Percentiles rank a stretch among this genome's conserved stretches.
Conservation (phyloP, 352 stramenopile species). For the Saprolegnia parasitica region DNA sequence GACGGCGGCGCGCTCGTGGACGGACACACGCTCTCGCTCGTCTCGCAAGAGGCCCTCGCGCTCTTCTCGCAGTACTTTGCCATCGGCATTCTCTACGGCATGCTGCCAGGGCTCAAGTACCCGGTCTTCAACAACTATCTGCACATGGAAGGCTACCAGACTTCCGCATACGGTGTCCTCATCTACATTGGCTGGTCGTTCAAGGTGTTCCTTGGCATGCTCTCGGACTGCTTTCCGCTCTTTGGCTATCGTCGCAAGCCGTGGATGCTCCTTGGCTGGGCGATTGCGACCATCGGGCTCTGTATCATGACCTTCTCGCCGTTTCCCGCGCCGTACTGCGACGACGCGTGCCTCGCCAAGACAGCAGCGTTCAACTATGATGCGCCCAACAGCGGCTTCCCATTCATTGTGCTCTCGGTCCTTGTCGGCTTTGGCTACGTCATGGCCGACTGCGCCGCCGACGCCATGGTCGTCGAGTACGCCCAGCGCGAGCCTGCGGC, state of each 20-base stretch:
- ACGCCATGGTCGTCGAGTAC: too few species aligned
- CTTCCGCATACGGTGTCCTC: constrained; percentile 25
- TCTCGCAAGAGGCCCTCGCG: constrained; percentile 36
- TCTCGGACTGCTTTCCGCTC: constrained; percentile 39
- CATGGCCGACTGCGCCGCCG: too few species aligned
- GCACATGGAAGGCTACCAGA: constrained; percentile 18
- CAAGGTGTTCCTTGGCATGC: constrained; percentile 39
- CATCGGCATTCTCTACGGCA: too few species aligned
- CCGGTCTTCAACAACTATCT: constrained; percentile 18
- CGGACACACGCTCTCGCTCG: constrained; percentile 36
- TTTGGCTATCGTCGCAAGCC: constrained; percentile 38
- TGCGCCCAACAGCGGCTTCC: constrained; percentile 29
- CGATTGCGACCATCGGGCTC: constrained; percentile 36
- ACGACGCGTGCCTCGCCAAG: neutral
- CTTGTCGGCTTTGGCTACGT: too few species aligned
- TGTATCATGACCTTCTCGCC: constrained; percentile 37
- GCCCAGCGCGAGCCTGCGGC: constrained; percentile 33
- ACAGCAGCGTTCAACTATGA: constrained; percentile 25
- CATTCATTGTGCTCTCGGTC: constrained; percentile 57
- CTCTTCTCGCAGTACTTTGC: too few species aligned
- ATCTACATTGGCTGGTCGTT: constrained; percentile 31
- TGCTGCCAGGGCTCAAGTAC: constrained; percentile 5
- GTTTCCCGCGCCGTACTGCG: constrained; percentile 37
- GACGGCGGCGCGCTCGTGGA: constrained; percentile 43
- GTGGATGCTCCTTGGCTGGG: constrained; percentile 40